phyloP scores from a whole-genome alignment of 2,329 filamentous ascomycete species.

The Triangularia verruculosa region DNA sequence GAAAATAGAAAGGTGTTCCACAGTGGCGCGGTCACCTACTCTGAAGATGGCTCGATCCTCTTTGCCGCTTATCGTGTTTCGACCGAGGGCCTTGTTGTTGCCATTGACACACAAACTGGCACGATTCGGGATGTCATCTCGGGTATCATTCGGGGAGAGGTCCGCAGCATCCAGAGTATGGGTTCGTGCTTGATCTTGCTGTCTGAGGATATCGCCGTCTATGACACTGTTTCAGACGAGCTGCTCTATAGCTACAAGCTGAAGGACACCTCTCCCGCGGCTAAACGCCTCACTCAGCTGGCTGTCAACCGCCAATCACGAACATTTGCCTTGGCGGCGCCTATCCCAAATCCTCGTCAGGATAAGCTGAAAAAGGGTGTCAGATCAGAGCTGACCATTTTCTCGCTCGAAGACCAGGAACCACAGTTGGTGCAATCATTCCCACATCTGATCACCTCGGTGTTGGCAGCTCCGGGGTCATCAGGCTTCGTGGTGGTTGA shows the following conservation, averaged over 20 bases:
- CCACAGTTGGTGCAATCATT: conserved; percentile 58
- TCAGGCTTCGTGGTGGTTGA: conserved; percentile 76
- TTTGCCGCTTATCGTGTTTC: conserved; percentile 60
- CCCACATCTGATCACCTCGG: conserved; percentile 59
- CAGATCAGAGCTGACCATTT: conserved; percentile 61
- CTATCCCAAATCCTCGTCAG: conserved; percentile 29
- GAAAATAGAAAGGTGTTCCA: conserved; percentile 32
- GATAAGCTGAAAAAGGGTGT: conserved; percentile 33
- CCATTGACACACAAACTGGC: conserved; percentile 68
- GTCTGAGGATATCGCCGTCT: conserved; percentile 71
- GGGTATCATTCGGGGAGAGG: conserved; percentile 62
- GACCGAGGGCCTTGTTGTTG: conserved; percentile 62
- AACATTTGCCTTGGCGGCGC: conserved; percentile 64
- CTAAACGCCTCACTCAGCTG: conserved; percentile 57
- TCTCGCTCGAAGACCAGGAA: conserved; percentile 57
- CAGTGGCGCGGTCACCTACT: conserved; percentile 72
- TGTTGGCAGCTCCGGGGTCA: conserved; percentile 61
- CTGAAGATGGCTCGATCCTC: conserved; percentile 80
- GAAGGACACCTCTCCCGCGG: conserved; percentile 38
- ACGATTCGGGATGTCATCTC: conserved; percentile 64
- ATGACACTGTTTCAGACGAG: conserved; percentile 78
- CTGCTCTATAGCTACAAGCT: conserved; percentile 65
- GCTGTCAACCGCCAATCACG: conserved; percentile 65
- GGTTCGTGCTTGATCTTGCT: conserved; percentile 73
- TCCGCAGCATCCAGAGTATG: conserved; percentile 68